Evolutionary conservation across 805 yeast genomes (phyloP).

Genomic region (Starmerella vaccinii): DNA sequence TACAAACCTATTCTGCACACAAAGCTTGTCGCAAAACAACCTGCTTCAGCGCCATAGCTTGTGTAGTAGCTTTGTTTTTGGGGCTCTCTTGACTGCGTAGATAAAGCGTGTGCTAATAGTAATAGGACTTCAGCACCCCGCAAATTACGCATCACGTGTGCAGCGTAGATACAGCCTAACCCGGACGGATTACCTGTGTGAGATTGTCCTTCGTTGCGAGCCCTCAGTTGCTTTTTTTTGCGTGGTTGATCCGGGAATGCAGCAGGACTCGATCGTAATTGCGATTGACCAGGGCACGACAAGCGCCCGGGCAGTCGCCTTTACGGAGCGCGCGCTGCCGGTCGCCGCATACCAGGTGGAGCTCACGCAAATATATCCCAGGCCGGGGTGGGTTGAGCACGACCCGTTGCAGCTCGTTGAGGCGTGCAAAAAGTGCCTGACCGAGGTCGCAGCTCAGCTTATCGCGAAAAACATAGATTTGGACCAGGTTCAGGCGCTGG

Average conservation of each 20-base stretch:
- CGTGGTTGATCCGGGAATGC: slow-evolving; percentile 7
- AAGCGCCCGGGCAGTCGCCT: slow-evolving; percentile 78
- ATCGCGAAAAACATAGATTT: slow-evolving; percentile 27
- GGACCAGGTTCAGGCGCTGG: slow-evolving; percentile 57
- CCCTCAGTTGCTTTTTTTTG: not conserved
- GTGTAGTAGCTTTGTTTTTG: too few relatives aligned
- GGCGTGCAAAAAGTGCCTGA: slow-evolving; percentile 67
- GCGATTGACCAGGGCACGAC: slow-evolving; percentile 86
- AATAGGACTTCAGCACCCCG: too few relatives aligned
- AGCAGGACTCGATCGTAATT: slow-evolving; percentile 20
- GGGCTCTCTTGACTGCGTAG: too few relatives aligned
- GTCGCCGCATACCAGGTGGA: slow-evolving; percentile 85
- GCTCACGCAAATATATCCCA: slow-evolving; percentile 43
- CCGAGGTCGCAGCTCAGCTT: slow-evolving; percentile 30
- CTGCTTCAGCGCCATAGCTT: too few relatives aligned
- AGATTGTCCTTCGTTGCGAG: not conserved
- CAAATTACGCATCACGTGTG: not conserved
- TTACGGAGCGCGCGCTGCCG: slow-evolving; percentile 61
- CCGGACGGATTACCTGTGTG: not conserved
- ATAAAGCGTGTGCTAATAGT: too few relatives aligned
- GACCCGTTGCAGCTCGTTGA: slow-evolving; percentile 74
- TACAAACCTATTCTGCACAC: too few relatives aligned
- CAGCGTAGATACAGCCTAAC: not conserved
- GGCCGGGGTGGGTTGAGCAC: slow-evolving; percentile 75
- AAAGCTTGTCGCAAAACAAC: too few relatives aligned